Base-by-base conservation (phyloP, 139 green algal genomes). In the Yamagishiella unicocca region DNA sequence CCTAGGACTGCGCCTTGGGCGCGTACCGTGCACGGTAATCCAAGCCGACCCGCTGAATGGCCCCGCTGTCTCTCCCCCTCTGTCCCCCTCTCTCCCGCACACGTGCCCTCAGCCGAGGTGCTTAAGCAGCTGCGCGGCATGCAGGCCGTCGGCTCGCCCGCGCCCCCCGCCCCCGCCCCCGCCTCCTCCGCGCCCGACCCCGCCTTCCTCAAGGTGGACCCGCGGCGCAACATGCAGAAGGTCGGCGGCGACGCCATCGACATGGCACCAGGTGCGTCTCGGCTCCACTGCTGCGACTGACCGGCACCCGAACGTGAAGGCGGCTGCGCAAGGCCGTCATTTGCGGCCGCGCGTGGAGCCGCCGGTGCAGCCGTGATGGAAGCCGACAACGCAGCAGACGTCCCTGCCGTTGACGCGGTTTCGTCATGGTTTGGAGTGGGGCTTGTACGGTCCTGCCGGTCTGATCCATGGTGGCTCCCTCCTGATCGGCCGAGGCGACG, bases 101-200 rank as follows among this genome's bases (percentile, higher is more conserved):
- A 9, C 5, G 62, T 9, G n/a, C 14, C 74, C 31, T 21, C 74
- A 82, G 74, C 74, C 35, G 74, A 68, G 74, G 74, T 82, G 46
- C 74, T 82, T 5, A 82, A 82, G 74, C 74, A 82, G 74, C 74
- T 82, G 38, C 74, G 74, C 19, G 74, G 50, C 74, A 82, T 82
- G 46, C 46, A 67, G 46, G 24, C 33, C 38, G 50, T 31, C 21
- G 31, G 10, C 14, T 82, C 74, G 46, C 74, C 74, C 21, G 74
- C 74, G 74, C 74, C 74, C 19, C 74, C 74, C 46, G 74, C 74
- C 19, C 74, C 74, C 31, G 31, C 31, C 74, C 6, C 74, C 46
- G n/a, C 74, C 50, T 24, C 74, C 0, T 12, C 73, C 6, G 31
- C 43, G 46, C 33, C 45, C n/a, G 74, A 82, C 50, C 74, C 74